A percentile compares a stretch with the other conserved stretches of the same genome.
phyloP scores from a whole-genome alignment of 2,329 filamentous ascomycete genomes.

The Fusarium chuoi region DNA sequence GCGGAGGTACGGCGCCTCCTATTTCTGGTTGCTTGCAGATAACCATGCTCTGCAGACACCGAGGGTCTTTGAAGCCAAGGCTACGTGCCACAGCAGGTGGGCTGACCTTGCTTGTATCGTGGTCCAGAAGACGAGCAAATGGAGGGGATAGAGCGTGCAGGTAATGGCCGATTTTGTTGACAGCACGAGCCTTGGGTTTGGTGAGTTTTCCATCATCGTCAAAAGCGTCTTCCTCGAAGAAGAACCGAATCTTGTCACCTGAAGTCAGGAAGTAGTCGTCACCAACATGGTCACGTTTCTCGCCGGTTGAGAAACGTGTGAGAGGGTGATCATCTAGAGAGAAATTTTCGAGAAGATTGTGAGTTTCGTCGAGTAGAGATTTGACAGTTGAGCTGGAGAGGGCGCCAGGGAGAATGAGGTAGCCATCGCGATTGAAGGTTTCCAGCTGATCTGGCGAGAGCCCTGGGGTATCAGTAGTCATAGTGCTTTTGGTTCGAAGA shows the following conservation, averaged over 20 bases:
- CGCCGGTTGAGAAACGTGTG: constrained; percentile 92
- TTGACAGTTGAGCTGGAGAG: constrained; percentile 73
- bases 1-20: constrained; percentile 87
- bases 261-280: constrained; percentile 94
- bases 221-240: constrained; percentile 97
- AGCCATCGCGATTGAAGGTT: constrained; percentile 84
- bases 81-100: constrained; percentile 72
- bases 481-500: background rate
- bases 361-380: constrained; percentile 78
- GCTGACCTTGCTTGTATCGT: constrained; percentile 48
- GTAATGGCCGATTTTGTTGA: constrained; percentile 90
- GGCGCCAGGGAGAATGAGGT: constrained; percentile 85
- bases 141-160: constrained; percentile 76
- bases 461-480: constrained; percentile 52
- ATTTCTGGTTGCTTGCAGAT: constrained; percentile 99
- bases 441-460: constrained; percentile 78
- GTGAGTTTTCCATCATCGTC: constrained; percentile 69
- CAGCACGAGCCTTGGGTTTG: constrained; percentile 83
- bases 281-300: constrained; percentile 79
- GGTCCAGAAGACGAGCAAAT: constrained; percentile 68
- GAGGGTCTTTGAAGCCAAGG: constrained; percentile 80
- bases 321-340: constrained; percentile 86
- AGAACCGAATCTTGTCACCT: constrained; percentile 93
- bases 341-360: constrained; percentile 78
- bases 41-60: constrained; percentile 91